Conservation (phyloP, 257 asterid species). For the Gentiana straminea region DNA sequence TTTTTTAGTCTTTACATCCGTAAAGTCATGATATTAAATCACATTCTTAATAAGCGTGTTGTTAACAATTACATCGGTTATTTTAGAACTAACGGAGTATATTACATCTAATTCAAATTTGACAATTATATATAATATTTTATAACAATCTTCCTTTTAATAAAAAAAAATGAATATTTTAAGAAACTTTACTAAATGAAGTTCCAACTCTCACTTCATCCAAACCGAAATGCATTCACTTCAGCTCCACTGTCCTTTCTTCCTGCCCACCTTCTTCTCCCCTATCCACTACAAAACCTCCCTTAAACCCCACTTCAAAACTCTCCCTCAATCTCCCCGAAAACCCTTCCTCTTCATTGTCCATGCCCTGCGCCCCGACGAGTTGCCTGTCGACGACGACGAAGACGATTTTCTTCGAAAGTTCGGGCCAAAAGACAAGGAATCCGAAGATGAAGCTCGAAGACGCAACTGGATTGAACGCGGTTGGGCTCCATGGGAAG, state of each 20-base stretch:
- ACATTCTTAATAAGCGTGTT: too few relatives aligned
- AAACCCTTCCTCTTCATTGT: constrained; percentile 3
- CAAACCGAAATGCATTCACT: constrained; percentile 33
- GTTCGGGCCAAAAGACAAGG: constrained; percentile 66
- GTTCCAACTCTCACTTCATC: too few relatives aligned
- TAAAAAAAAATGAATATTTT: too few relatives aligned
- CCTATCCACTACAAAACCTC: constrained; percentile 53
- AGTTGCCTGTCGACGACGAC: constrained; percentile 65
- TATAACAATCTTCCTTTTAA: too few relatives aligned
- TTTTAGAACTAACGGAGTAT: too few relatives aligned
- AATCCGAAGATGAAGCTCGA: constrained; percentile 86
- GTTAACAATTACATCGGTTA: too few relatives aligned
- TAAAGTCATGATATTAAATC: too few relatives aligned
- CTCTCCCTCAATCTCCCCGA: constrained; percentile 13
- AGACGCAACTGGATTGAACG: constrained; percentile 79
- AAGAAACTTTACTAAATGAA: too few relatives aligned
- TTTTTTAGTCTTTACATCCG: too few relatives aligned
- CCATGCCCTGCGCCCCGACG: constrained; percentile 59
- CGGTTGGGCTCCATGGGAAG: constrained; percentile 99
- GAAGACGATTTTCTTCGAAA: constrained; percentile 57
- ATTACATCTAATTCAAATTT: too few relatives aligned
- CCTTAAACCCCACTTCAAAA: constrained; percentile 35
- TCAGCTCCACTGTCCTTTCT: constrained; percentile 31
- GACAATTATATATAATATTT: too few relatives aligned
- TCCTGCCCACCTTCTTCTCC: constrained; percentile 30